A percentile compares a stretch with the other conserved stretches of the same genome.
Evolutionary conservation across 257 asterid genomes (phyloP).

Genomic region (Fraxinus cuspidata): DNA sequence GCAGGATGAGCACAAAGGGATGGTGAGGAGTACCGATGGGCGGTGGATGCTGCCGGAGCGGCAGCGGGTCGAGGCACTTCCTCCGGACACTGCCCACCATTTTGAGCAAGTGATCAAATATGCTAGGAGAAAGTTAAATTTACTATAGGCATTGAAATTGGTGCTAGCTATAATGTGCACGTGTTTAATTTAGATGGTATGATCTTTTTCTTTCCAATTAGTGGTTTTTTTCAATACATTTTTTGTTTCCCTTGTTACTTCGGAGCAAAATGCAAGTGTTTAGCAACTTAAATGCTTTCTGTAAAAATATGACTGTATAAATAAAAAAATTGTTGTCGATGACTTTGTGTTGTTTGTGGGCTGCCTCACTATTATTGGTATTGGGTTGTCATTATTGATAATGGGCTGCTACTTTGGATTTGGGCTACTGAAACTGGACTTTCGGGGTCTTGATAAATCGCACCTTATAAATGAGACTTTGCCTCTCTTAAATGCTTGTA

Average conservation of each 20-base stretch:
- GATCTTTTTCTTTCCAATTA: too few species aligned
- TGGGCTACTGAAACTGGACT: too few species aligned
- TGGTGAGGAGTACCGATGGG: slow-evolving; percentile 56
- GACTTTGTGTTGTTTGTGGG: too few species aligned
- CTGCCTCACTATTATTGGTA: too few species aligned
- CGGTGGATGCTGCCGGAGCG: slow-evolving; percentile 74
- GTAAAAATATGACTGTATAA: not conserved
- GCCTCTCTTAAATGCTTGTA: too few species aligned
- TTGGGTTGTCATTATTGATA: too few species aligned
- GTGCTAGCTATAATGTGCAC: slow-evolving; percentile 5
- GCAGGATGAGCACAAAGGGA: slow-evolving; percentile 84
- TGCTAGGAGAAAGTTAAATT: slow-evolving; percentile 46
- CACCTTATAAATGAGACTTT: too few species aligned
- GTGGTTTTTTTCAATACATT: not conserved
- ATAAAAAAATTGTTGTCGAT: too few species aligned
- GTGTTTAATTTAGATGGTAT: not conserved
- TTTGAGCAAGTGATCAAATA: slow-evolving; percentile 63
- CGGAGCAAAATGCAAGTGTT: not conserved
- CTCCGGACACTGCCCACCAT: slow-evolving; percentile 78
- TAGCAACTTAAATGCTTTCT: not conserved
- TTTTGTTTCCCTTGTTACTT: not conserved
- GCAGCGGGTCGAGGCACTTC: slow-evolving; percentile 65
- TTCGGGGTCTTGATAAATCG: too few species aligned
- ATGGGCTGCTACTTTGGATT: too few species aligned
- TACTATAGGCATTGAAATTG: slow-evolving; percentile 23